These are phyloP conservation scores for Gynandropsis gynandra DNA, from an alignment of 345 rosid genomes.

Conservation along the genomic window DNA sequence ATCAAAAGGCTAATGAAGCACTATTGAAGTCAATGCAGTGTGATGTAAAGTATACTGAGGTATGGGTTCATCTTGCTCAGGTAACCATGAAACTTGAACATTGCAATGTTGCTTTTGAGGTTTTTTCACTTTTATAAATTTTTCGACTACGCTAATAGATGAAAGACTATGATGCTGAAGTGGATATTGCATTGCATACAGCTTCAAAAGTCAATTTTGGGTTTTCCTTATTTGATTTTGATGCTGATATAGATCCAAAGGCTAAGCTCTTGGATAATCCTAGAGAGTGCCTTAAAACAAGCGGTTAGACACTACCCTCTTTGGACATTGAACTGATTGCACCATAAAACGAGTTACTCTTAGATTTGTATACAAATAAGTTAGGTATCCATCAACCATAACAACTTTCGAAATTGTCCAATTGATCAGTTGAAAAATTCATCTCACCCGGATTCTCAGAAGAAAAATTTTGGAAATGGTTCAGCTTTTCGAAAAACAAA, in stretches of 20 bases:
- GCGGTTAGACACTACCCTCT: too few relatives aligned
- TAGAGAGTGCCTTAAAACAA: too few relatives aligned
- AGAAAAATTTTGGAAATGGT: too few relatives aligned
- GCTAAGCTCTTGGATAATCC: too few relatives aligned
- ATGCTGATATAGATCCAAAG: constrained; percentile 64
- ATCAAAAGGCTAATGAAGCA: constrained; percentile 58
- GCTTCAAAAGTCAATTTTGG: constrained; percentile 57
- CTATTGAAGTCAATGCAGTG: constrained; percentile 57
- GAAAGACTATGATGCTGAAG: constrained; percentile 71
- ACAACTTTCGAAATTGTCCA: too few relatives aligned
- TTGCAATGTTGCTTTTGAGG: background rate
- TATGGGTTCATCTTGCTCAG: constrained; percentile 68
- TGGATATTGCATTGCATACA: constrained; percentile 64
- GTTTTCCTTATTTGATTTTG: constrained; percentile 67
- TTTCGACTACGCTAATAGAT: constrained; percentile 32
- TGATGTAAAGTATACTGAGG: constrained; percentile 55
- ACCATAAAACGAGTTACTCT: too few relatives aligned
- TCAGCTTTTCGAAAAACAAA: too few relatives aligned
- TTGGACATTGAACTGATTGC: too few relatives aligned
- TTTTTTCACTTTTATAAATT: background rate
- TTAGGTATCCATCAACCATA: too few relatives aligned
- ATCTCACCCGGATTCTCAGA: too few relatives aligned
- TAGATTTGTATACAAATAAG: too few relatives aligned
- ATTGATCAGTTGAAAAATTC: too few relatives aligned
- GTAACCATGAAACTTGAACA: constrained; percentile 28